These are phyloP conservation scores for Fraxinus quadrangulata DNA, from an alignment of 257 asterid genomes.

Conservation along the genomic window DNA sequence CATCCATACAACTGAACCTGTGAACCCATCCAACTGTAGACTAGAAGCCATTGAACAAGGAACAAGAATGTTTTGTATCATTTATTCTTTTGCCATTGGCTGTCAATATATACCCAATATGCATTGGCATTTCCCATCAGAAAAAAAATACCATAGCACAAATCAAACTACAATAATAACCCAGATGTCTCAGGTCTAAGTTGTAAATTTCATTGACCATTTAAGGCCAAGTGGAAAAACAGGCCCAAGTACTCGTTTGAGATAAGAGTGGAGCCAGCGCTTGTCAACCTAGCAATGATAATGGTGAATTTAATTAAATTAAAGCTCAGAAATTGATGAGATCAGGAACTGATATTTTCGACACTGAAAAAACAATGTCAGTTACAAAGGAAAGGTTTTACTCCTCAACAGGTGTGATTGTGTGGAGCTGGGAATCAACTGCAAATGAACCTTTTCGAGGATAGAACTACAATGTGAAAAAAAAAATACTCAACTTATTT, in stretches of 20 bases:
- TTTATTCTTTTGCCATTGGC: conserved; percentile 3
- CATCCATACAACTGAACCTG: not conserved
- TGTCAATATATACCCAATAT: conserved; percentile 3
- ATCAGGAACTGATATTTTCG: not conserved
- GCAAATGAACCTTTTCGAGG: not conserved
- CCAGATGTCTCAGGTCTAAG: not conserved
- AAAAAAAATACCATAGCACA: not conserved
- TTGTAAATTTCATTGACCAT: not conserved
- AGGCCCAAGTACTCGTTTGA: not conserved
- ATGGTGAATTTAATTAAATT: not conserved
- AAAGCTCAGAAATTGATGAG: not conserved
- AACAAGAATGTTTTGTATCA: conserved; percentile 15
- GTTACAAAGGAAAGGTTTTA: not conserved
- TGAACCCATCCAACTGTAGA: conserved; percentile 1
- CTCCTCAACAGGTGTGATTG: not conserved
- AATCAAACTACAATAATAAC: not conserved
- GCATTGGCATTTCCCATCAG: not conserved
- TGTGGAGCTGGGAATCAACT: not conserved
- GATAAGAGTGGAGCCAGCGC: not conserved
- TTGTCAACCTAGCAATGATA: not conserved
- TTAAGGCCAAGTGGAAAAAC: not conserved
- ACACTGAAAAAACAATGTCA: not conserved
- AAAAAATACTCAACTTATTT: not conserved
- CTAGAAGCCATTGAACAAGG: not conserved
- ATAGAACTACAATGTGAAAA: not conserved